These are phyloP conservation scores for Russula sp. DNA, from an alignment of 768 basidiomycete genomes.

Conservation along the genomic window DNA sequence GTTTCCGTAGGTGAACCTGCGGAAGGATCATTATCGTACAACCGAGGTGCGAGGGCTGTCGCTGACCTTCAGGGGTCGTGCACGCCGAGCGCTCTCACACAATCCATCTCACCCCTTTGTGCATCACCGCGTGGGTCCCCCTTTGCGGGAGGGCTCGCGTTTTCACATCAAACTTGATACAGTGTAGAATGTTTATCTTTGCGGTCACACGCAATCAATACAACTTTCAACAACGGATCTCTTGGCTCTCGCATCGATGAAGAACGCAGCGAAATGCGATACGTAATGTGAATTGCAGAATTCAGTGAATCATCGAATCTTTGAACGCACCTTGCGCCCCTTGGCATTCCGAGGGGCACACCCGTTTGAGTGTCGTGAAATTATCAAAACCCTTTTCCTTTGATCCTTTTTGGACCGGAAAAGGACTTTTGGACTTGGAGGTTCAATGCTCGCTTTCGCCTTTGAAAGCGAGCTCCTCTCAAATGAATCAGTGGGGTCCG, in stretches of 20 bases:
- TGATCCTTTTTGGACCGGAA: too few species aligned
- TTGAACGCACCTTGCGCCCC: slow-evolving; percentile 78
- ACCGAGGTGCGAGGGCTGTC: slow-evolving; percentile 31
- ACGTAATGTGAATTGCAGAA: slow-evolving; percentile 83
- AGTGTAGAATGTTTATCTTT: slow-evolving; percentile 4
- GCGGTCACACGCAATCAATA: slow-evolving; percentile 30
- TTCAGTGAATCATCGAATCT: slow-evolving; percentile 66
- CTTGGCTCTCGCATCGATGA: slow-evolving; percentile 32
- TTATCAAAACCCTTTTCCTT: slow-evolving; percentile 39
- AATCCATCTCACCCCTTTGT: slow-evolving; percentile 47
- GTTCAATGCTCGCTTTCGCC: slow-evolving; percentile 36
- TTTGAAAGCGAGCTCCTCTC: slow-evolving; percentile 35
- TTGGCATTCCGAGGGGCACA: slow-evolving; percentile 73
- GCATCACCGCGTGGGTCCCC: slow-evolving; percentile 35
- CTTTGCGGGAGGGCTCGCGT: too few species aligned
- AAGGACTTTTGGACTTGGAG: slow-evolving; percentile 38
- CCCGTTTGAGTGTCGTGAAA: slow-evolving; percentile 73
- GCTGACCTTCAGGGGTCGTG: slow-evolving; percentile 28
- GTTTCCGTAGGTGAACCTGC: slow-evolving; percentile 82
- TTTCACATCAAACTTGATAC: too few species aligned
- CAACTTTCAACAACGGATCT: slow-evolving; percentile 64
- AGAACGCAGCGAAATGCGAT: slow-evolving; percentile 62
- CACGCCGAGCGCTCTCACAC: slow-evolving; percentile 33
- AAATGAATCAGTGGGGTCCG: slow-evolving; percentile 20
- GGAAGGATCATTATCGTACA: slow-evolving; percentile 68